phyloP scores from a whole-genome alignment of 495 filamentous ascomycete species.

The Lophium mytilinum region DNA sequence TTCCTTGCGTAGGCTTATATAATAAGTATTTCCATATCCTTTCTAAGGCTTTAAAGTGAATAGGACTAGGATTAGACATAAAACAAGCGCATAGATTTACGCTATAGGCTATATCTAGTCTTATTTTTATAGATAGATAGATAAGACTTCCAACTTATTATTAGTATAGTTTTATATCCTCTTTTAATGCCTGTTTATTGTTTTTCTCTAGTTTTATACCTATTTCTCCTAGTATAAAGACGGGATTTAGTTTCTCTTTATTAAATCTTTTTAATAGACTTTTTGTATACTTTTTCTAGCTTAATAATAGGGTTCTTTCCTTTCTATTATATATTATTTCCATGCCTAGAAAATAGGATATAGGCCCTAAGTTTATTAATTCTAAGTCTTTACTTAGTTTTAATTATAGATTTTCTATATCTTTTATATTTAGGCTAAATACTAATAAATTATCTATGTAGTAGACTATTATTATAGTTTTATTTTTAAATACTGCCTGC shows the following conservation, averaged over 20 bases:
- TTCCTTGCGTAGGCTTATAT: too few species aligned
- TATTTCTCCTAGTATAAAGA: background rate
- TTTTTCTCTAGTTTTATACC: background rate
- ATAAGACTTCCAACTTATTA: too few species aligned
- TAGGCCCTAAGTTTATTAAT: background rate
- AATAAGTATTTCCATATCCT: too few species aligned
- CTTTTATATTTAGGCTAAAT: background rate
- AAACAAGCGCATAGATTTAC: too few species aligned
- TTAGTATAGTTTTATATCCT: too few species aligned
- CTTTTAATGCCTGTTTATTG: too few species aligned
- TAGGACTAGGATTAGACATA: too few species aligned
- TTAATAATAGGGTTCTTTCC: background rate
- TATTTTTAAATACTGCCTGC: background rate
- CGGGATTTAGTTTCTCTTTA: background rate
- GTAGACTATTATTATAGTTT: background rate
- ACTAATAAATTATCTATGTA: background rate
- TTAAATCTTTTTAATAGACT: background rate
- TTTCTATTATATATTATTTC: slow-evolving; percentile 1
- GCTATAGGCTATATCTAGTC: too few species aligned
- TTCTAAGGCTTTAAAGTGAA: too few species aligned
- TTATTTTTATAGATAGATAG: too few species aligned
- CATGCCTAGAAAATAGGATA: background rate
- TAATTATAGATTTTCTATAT: background rate
- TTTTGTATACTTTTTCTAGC: too few species aligned
- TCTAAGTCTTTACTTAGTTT: background rate